Conservation (phyloP, 495 filamentous ascomycete genomes). For the Penicillium roqueforti region DNA sequence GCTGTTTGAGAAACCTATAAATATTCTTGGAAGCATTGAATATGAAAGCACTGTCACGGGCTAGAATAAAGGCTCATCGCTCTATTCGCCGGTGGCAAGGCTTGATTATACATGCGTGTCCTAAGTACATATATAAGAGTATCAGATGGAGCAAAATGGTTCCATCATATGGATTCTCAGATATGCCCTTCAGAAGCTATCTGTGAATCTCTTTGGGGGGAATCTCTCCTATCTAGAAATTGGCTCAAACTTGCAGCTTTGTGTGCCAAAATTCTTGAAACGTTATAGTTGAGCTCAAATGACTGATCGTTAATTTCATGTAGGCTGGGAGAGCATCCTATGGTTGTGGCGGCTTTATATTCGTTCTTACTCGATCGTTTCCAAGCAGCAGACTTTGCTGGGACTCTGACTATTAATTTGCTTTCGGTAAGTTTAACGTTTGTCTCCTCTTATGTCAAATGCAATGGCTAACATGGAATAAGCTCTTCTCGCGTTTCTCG, state of each 20-base stretch:
- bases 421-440: conserved; percentile 46
- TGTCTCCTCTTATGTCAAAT: background rate
- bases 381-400: conserved; percentile 60
- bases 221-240: conserved; percentile 5
- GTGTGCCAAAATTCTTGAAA: background rate
- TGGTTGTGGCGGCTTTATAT: conserved; percentile 53
- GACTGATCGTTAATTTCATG: conserved; percentile 31
- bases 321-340: conserved; percentile 55
- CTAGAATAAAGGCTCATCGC: conserved; percentile 25
- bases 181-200: conserved; percentile 3
- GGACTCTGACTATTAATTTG: conserved; percentile 57
- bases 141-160: background rate
- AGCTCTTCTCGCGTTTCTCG: conserved; percentile 61
- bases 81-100: background rate
- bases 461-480: conserved; percentile 13
- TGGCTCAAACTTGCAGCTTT: conserved; percentile 1
- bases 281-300: conserved; percentile 7
- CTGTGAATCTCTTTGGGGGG: background rate
- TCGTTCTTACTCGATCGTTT: conserved; percentile 64
- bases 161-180: background rate
- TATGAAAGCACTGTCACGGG: conserved; percentile 25
- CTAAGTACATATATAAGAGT: background rate
- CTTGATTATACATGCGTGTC: background rate
- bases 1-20: conserved; percentile 35
- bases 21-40: conserved; percentile 23